phyloP scores from a whole-genome alignment of 768 basidiomycete species.

The Tricholoma matsutake region DNA sequence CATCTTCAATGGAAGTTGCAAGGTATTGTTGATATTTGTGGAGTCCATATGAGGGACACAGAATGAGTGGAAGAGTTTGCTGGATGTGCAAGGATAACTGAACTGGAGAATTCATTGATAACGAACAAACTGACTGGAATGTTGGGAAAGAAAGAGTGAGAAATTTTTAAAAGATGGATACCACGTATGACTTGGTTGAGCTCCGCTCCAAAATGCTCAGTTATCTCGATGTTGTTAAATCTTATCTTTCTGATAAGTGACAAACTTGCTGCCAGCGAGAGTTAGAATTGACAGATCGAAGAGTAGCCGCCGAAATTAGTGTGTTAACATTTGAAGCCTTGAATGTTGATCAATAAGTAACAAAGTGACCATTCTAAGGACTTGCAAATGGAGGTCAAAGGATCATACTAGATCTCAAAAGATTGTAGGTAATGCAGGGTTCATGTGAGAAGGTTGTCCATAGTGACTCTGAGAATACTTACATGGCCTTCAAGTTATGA shows the following conservation, averaged over 20 bases:
- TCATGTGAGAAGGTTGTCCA: neutral
- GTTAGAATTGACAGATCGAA: neutral
- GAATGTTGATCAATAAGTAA: too few species aligned
- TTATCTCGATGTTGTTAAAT: neutral
- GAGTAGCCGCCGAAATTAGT: too few species aligned
- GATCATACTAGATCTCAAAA: neutral
- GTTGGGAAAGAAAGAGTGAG: neutral
- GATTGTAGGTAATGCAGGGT: neutral
- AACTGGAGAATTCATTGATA: neutral
- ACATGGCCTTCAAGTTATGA: neutral
- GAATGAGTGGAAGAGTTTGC: neutral
- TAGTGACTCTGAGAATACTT: neutral
- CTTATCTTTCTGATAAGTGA: neutral
- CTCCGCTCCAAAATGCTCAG: neutral
- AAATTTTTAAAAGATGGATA: neutral
- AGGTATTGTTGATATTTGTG: neutral
- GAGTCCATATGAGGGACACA: neutral
- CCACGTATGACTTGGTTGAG: neutral
- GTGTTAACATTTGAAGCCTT: too few species aligned
- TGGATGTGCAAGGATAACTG: neutral
- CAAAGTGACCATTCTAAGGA: too few species aligned
- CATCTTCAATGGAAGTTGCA: too few species aligned
- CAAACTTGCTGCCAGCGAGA: neutral
- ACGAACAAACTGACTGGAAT: neutral
- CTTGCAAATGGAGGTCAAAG: too few species aligned